Evolutionary conservation across 345 rosid species (phyloP).

Genomic region (Populus euphratica): DNA sequence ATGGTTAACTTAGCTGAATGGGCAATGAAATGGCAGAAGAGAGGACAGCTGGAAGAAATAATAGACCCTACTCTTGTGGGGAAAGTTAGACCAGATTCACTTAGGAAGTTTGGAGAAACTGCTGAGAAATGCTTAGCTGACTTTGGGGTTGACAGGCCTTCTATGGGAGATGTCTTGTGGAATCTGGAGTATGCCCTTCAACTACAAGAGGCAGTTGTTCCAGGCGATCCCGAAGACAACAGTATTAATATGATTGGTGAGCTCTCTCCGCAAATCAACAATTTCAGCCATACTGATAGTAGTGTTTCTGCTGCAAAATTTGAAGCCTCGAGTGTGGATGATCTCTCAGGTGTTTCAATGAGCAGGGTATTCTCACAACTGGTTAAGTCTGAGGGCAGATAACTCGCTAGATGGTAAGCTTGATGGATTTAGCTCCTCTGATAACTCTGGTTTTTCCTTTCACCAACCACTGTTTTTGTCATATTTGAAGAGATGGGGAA

Average conservation of each 20-base stretch:
- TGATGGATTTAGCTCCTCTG: not conserved
- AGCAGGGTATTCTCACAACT: constrained; percentile 85
- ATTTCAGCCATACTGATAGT: constrained; percentile 43
- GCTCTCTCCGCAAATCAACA: constrained; percentile 51
- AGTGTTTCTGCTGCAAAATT: constrained; percentile 32
- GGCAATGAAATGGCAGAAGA: constrained; percentile 92
- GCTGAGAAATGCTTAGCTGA: constrained; percentile 92
- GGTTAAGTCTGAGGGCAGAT: constrained; percentile 76
- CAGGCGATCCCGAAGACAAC: constrained; percentile 60
- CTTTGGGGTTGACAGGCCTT: constrained; percentile 72
- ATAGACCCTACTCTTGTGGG: constrained; percentile 61
- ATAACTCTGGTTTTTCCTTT: not conserved
- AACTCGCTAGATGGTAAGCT: constrained; percentile 5
- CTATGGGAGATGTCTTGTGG: constrained; percentile 92
- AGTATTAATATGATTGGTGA: constrained; percentile 72
- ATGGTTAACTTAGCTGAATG: constrained; percentile 92
- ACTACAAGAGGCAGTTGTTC: constrained; percentile 61
- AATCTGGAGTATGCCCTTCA: constrained; percentile 85
- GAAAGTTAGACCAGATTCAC: constrained; percentile 62
- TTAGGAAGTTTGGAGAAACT: constrained; percentile 76
- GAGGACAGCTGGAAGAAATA: constrained; percentile 72
- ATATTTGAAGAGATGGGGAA: not conserved
- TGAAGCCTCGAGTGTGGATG: constrained; percentile 44
- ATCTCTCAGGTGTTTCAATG: constrained; percentile 60
- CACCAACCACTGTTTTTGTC: not conserved